Conservation (phyloP, 73 alveolate species). For the Blepharisma japonicum region DNA sequence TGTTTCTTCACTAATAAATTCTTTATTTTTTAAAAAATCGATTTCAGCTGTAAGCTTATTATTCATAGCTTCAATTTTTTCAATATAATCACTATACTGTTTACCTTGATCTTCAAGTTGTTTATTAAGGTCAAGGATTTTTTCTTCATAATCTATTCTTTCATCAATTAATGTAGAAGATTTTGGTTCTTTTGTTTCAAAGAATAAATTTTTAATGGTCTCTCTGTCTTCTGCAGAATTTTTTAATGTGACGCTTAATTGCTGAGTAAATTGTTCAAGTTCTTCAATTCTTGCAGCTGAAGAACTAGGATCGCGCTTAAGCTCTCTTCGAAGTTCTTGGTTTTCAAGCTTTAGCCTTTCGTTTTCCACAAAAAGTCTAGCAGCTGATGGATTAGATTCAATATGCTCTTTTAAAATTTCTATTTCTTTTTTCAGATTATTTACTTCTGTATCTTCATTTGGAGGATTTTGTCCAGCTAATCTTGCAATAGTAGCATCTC, state of each 20-base stretch:
- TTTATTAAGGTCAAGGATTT: constrained; percentile 25
- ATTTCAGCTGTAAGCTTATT: neutral
- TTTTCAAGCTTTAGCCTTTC: constrained; percentile 19
- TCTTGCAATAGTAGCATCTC: constrained; percentile 29
- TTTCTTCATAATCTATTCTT: constrained; percentile 25
- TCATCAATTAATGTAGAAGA: neutral
- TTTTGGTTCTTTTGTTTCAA: no score
- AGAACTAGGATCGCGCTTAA: no score
- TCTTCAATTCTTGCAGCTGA: neutral
- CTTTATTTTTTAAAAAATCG: neutral
- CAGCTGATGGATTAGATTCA: constrained; percentile 6
- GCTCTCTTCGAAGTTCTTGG: neutral
- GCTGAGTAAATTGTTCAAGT: constrained; percentile 21
- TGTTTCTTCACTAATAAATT: no score
- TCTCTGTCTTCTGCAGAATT: constrained; percentile 8
- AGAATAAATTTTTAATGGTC: neutral
- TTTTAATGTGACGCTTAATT: neutral
- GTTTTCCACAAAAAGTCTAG: constrained; percentile 14
- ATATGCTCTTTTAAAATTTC: constrained; percentile 5
- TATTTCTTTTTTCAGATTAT: constrained; percentile 18
- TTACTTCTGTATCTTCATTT: neutral
- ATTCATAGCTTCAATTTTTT: constrained; percentile 12
- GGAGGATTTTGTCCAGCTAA: neutral
- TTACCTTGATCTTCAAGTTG: neutral
- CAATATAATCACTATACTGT: neutral